Conservation (phyloP, 208 protist species). For the Leishmania gerbilli region DNA sequence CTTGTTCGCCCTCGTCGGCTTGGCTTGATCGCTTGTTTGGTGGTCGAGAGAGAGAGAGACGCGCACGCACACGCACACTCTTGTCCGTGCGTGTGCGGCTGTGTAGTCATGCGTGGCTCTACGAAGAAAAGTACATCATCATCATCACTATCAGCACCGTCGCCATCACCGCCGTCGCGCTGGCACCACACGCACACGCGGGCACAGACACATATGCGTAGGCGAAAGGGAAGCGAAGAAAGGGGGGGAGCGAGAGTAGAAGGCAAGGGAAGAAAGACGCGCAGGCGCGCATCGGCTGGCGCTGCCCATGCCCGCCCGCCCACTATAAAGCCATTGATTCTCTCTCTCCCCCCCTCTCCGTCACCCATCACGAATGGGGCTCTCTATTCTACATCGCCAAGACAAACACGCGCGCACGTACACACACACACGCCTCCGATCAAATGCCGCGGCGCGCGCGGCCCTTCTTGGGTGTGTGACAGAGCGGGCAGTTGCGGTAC, state of each 20-base stretch:
- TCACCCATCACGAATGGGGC: not conserved
- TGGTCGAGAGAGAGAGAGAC: not conserved
- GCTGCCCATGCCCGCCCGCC: not conserved
- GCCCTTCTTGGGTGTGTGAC: conserved; percentile 81
- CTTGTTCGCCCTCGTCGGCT: not conserved
- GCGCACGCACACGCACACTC: not conserved
- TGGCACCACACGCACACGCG: not conserved
- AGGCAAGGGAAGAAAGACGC: not conserved
- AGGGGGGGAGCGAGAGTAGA: not conserved
- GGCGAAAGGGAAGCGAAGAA: not conserved
- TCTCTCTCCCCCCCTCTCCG: not conserved
- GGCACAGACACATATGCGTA: conserved; percentile 1
- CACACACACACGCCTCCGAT: conserved; percentile 7
- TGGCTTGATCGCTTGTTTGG: not conserved
- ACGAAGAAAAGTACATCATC: not conserved
- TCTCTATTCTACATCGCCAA: conserved; percentile 4
- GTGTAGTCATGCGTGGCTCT: not conserved
- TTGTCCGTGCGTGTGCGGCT: not conserved
- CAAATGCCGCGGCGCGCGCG: conserved; percentile 36
- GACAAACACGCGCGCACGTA: not conserved
- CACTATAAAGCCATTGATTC: not conserved
- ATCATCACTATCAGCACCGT: not conserved
- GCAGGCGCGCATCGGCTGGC: not conserved
- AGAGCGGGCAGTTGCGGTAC: conserved; percentile 91
- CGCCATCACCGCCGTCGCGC: not conserved